Percentiles rank a stretch among this genome's conserved stretches.
phyloP scores from a whole-genome alignment of 2,329 filamentous ascomycete genomes.

The Cyphellophora attinorum region DNA sequence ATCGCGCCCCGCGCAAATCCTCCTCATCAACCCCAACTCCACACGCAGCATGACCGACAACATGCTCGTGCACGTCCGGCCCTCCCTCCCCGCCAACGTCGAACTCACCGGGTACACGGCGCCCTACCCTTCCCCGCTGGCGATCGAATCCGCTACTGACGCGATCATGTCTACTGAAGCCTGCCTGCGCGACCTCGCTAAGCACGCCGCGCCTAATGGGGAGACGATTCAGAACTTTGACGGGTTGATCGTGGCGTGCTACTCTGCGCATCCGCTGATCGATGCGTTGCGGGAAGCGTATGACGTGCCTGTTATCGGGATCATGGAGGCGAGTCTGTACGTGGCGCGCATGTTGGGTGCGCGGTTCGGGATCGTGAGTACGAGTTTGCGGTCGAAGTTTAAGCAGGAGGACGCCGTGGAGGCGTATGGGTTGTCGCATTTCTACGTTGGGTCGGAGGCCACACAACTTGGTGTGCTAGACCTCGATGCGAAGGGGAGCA shows the following conservation, averaged over 20 bases:
- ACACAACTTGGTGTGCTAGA: conserved; percentile 36
- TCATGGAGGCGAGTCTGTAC: conserved; percentile 44
- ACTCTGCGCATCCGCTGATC: conserved; percentile 39
- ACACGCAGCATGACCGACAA: conserved; percentile 38
- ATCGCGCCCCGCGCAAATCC: conserved; percentile 22
- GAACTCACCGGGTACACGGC: conserved; percentile 42
- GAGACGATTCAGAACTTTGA: conserved; percentile 28
- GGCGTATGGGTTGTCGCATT: conserved; percentile 31
- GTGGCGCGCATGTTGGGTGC: conserved; percentile 40
- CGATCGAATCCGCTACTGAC: conserved; percentile 42
- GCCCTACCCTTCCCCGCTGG: conserved; percentile 38
- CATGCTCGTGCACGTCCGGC: conserved; percentile 33
- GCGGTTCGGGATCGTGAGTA: conserved; percentile 36
- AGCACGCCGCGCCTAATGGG: conserved; percentile 27
- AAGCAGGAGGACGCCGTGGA: conserved; percentile 31
- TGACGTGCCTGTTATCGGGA: conserved; percentile 35
- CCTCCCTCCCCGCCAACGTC: conserved; percentile 38
- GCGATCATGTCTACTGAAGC: conserved; percentile 41
- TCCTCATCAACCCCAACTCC: conserved; percentile 41
- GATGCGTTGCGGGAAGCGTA: conserved; percentile 38
- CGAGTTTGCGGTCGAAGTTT: conserved; percentile 28
- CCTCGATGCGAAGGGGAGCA: conserved; percentile 32
- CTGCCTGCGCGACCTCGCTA: conserved; percentile 34
- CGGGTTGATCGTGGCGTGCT: conserved; percentile 41
- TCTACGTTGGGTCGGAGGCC: conserved; percentile 33